Conservation (phyloP, 352 stramenopile species). For the Phytophthora pini region DNA sequence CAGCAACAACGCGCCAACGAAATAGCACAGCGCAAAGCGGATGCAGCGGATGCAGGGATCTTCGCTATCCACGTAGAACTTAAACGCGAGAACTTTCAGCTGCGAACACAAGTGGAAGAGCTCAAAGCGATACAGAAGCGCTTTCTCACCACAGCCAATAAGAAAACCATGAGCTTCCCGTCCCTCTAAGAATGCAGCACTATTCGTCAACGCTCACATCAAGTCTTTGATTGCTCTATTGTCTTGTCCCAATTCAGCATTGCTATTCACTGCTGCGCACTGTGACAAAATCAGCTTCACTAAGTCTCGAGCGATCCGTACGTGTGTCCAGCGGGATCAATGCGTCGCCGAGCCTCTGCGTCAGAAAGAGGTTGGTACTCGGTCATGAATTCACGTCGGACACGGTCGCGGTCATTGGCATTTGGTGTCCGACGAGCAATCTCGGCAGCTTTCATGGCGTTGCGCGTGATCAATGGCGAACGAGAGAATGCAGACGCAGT, state of each 20-base stretch:
- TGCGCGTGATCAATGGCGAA: constrained; percentile 81
- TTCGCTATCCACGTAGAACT: constrained; percentile 80
- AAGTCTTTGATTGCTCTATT: constrained; percentile 32
- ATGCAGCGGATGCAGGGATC: constrained; percentile 30
- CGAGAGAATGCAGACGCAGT: constrained; percentile 65
- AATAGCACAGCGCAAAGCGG: constrained; percentile 28
- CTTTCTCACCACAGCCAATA: constrained; percentile 76
- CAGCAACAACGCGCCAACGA: constrained; percentile 32
- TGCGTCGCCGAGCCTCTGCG: constrained; percentile 59
- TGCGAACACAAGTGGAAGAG: constrained; percentile 72
- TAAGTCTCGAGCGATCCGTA: constrained; percentile 85
- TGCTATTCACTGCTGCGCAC: constrained; percentile 5
- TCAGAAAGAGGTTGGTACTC: constrained; percentile 83
- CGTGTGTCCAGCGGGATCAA: constrained; percentile 78
- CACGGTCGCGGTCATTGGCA: constrained; percentile 78
- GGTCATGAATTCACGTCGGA: constrained; percentile 88
- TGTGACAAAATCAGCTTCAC: constrained; percentile 22
- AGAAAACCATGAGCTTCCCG: constrained; percentile 76
- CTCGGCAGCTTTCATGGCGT: constrained; percentile 85
- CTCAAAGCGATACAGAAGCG: constrained; percentile 72
- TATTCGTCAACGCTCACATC: constrained; percentile 16
- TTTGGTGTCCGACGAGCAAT: constrained; percentile 83
- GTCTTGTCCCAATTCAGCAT: constrained; percentile 9
- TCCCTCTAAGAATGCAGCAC: constrained; percentile 38
- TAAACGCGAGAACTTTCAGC: constrained; percentile 76